These are phyloP conservation scores for Staphylotrichum longicolle DNA, from an alignment of 495 filamentous ascomycete species.

Conservation along the genomic window DNA sequence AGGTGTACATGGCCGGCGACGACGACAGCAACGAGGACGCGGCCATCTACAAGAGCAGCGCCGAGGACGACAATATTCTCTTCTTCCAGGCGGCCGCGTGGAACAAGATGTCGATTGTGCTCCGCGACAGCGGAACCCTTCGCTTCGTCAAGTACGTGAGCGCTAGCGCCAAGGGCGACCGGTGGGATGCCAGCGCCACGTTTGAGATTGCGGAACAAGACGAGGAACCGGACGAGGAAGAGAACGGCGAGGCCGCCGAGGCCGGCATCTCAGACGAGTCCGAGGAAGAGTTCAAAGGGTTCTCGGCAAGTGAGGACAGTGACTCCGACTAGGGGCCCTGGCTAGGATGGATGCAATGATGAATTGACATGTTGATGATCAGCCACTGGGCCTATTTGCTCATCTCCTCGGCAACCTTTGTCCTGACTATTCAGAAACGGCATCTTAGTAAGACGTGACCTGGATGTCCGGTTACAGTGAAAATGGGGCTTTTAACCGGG, in stretches of 20 bases:
- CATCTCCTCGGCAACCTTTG: background rate
- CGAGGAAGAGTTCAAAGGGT: conserved; percentile 50
- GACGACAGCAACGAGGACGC: conserved; percentile 74
- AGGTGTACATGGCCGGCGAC: conserved; percentile 89
- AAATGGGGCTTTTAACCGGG: background rate
- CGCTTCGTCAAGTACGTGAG: conserved; percentile 97
- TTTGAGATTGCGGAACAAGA: conserved; percentile 57
- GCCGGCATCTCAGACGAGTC: conserved; percentile 39
- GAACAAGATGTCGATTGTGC: conserved; percentile 85
- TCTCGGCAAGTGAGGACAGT: conserved; percentile 43
- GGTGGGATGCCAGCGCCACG: conserved; percentile 84
- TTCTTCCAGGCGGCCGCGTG: conserved; percentile 85
- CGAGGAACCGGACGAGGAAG: conserved; percentile 33
- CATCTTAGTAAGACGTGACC: background rate
- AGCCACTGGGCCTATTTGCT: background rate
- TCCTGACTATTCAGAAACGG: background rate
- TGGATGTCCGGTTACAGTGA: background rate
- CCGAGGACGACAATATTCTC: conserved; percentile 88
- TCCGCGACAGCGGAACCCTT: conserved; percentile 81
- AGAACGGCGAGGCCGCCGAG: conserved; percentile 26
- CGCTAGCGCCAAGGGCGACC: conserved; percentile 73
- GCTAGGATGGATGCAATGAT: background rate
- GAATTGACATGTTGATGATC: background rate
- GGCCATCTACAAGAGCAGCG: conserved; percentile 75
- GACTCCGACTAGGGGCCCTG: conserved; percentile 39